Percentiles rank a stretch among this genome's conserved stretches.
phyloP scores from a whole-genome alignment of 805 yeast genomes.

The Wickerhamomyces sydowiorum region DNA sequence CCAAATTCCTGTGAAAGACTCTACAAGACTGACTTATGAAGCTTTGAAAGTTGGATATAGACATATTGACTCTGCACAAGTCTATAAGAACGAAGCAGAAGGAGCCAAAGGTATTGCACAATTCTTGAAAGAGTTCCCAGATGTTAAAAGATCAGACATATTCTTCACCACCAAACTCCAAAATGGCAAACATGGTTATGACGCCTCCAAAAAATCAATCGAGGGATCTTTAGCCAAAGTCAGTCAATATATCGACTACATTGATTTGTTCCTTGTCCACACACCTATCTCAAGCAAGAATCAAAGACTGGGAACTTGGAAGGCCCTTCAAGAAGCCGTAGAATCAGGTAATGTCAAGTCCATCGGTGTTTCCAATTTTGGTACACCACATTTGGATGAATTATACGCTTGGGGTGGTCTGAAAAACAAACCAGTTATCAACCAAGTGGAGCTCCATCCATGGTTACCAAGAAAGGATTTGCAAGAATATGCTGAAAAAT shows the following conservation, averaged over 20 bases:
- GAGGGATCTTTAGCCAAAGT: background rate
- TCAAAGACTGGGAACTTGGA: slow-evolving; percentile 55
- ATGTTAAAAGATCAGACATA: slow-evolving; percentile 53
- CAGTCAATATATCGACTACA: slow-evolving; percentile 42
- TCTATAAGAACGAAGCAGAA: slow-evolving; percentile 60
- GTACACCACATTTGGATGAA: slow-evolving; percentile 50
- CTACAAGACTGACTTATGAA: slow-evolving; percentile 35
- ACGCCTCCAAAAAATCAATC: background rate
- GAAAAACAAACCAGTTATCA: slow-evolving; percentile 55
- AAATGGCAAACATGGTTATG: background rate
- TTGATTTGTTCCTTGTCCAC: slow-evolving; percentile 64
- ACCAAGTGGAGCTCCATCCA: slow-evolving; percentile 56
- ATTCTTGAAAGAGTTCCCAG: slow-evolving; percentile 40
- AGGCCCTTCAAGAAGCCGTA: slow-evolving; percentile 67
- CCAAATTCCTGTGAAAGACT: slow-evolving; percentile 37
- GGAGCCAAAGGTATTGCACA: slow-evolving; percentile 58
- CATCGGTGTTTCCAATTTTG: slow-evolving; percentile 73
- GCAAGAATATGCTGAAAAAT: slow-evolving; percentile 33
- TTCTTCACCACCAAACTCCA: slow-evolving; percentile 65
- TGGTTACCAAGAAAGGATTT: slow-evolving; percentile 34
- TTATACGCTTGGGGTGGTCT: slow-evolving; percentile 48
- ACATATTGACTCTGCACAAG: slow-evolving; percentile 70
- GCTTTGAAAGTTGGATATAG: slow-evolving; percentile 65
- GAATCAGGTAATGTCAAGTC: slow-evolving; percentile 49
- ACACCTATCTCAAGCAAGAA: slow-evolving; percentile 45